phyloP scores from a whole-genome alignment of 306 rosid genomes.

The Purshia tridentata region DNA sequence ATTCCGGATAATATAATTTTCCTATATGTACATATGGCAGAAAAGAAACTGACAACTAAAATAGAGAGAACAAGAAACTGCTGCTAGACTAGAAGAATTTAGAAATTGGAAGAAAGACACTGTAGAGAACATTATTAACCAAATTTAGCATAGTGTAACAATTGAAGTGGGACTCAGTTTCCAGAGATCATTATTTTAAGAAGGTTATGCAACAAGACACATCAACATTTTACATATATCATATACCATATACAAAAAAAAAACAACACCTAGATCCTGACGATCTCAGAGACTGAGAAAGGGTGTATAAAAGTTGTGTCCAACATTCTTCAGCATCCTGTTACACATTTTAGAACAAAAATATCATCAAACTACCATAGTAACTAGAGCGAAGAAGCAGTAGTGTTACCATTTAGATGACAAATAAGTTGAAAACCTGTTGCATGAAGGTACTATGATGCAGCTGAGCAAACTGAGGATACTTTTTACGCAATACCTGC shows the following conservation, averaged over 20 bases:
- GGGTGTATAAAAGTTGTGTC: constrained; percentile 94
- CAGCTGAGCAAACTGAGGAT: constrained; percentile 96
- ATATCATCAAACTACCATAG: constrained; percentile 16
- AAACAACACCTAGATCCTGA: constrained; percentile 66
- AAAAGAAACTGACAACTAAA: constrained; percentile 5
- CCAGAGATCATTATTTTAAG: neutral
- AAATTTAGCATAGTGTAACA: neutral
- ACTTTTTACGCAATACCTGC: constrained; percentile 89
- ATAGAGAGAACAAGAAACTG: neutral
- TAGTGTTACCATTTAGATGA: constrained; percentile 18
- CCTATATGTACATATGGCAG: neutral
- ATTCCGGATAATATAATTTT: neutral
- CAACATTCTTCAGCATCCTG: constrained; percentile 99
- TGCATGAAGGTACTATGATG: constrained; percentile 93
- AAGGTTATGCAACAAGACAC: constrained; percentile 8
- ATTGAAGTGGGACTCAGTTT: neutral
- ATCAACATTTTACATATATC: constrained; percentile 13
- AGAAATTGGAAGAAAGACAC: neutral
- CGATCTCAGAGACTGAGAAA: constrained; percentile 85
- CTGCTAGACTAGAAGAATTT: neutral
- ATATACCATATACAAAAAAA: constrained; percentile 13
- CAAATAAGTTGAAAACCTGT: constrained; percentile 55
- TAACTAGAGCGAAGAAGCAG: constrained; percentile 4
- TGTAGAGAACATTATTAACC: neutral
- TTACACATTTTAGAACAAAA: constrained; percentile 28